Conservation (phyloP, 108 stramenopile genomes). For the Asterionellopsis glacialis region DNA sequence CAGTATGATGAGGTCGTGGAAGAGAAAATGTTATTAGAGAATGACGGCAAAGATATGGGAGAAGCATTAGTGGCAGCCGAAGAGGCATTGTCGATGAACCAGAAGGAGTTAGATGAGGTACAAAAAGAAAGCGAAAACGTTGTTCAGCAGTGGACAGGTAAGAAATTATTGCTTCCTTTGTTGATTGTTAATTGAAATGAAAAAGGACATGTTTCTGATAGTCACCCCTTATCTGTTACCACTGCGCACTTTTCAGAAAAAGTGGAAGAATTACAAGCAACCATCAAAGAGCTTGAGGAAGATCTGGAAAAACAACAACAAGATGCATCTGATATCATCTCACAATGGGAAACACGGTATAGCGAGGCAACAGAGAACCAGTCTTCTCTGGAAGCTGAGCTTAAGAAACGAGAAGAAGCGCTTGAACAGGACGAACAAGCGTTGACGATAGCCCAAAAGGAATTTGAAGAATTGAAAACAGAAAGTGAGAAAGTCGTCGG, state of each 20-base stretch:
- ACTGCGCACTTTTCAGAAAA: too few relatives aligned
- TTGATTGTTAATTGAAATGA: too few relatives aligned
- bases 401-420: slow-evolving; percentile 16
- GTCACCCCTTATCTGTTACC: too few relatives aligned
- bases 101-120: background rate
- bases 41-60: slow-evolving; percentile 4
- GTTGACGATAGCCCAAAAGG: background rate
- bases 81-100: background rate
- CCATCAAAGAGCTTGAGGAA: slow-evolving; percentile 20
- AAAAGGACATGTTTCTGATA: too few relatives aligned
- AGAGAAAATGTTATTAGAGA: slow-evolving; percentile 20
- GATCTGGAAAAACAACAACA: slow-evolving; percentile 32
- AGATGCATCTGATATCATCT: slow-evolving; percentile 57
- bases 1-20: slow-evolving; percentile 17
- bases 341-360: slow-evolving; percentile 57
- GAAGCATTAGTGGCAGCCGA: background rate
- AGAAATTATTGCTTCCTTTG: too few relatives aligned
- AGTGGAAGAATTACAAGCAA: slow-evolving; percentile 37
- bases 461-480: background rate
- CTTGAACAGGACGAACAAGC: background rate
- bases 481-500: slow-evolving; percentile 11
- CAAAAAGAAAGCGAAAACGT: slow-evolving; percentile 14
- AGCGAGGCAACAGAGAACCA: slow-evolving; percentile 4
- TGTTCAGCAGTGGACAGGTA: slow-evolving; percentile 14
- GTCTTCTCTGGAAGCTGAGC: slow-evolving; percentile 8